Percentiles rank a stretch among this genome's conserved stretches.
Evolutionary conservation across 73 alveolate species (phyloP).

Genomic region (Stentor coeruleus): DNA sequence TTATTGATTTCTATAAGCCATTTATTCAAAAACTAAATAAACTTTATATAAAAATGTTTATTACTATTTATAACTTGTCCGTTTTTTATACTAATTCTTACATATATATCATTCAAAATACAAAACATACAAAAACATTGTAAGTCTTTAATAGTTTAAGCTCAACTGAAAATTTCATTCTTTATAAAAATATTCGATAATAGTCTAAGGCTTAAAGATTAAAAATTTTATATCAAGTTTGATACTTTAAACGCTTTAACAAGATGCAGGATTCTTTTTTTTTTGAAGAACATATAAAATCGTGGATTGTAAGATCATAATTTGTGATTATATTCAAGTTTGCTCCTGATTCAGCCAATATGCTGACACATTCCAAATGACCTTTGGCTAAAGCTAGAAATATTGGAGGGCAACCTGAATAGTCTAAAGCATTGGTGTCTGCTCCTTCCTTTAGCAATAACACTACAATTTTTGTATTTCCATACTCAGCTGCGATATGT

Average conservation of each 20-base stretch:
- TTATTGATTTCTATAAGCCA: no score
- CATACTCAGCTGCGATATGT: neutral
- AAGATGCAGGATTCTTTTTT: neutral
- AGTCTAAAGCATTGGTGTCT: neutral
- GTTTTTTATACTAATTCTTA: no score
- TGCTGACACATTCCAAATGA: neutral
- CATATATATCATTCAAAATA: no score
- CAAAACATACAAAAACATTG: no score
- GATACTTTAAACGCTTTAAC: neutral
- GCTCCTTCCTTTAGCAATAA: neutral
- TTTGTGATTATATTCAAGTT: neutral
- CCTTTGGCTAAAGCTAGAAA: neutral
- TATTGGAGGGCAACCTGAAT: conserved; percentile 8
- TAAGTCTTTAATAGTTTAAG: no score
- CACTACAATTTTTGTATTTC: neutral
- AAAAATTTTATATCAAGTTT: no score
- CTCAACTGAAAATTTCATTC: no score
- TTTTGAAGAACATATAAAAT: neutral
- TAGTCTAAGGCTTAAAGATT: no score
- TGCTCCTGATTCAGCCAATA: neutral
- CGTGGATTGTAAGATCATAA: neutral
- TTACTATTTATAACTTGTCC: no score
- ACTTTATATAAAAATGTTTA: no score
- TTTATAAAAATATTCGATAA: no score
- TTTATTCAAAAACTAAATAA: no score